These are phyloP conservation scores for Excoecaria cochinchinensis DNA, from an alignment of 345 rosid species.

Conservation along the genomic window DNA sequence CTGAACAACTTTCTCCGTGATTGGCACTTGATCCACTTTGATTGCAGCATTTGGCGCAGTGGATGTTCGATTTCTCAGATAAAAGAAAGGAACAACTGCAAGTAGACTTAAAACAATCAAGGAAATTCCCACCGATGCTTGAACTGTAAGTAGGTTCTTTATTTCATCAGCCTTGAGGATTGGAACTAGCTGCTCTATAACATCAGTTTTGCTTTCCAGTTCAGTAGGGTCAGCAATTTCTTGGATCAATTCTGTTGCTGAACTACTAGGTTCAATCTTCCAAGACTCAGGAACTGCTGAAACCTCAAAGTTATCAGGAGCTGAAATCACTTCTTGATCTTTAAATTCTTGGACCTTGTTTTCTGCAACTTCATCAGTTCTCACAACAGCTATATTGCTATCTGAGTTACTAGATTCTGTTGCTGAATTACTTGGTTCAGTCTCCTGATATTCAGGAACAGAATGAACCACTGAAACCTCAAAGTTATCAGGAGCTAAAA, in stretches of 20 bases:
- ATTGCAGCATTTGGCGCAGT: conserved; percentile 15
- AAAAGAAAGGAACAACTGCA: conserved; percentile 32
- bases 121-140: conserved; percentile 22
- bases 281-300: conserved; percentile 19
- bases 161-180: conserved; percentile 8
- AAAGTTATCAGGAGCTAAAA: conserved; percentile 18
- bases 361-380: neutral
- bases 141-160: conserved; percentile 12
- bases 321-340: conserved; percentile 16
- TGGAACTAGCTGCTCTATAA: conserved; percentile 1
- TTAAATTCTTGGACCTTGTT: neutral
- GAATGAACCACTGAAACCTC: conserved; percentile 21
- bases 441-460: conserved; percentile 21
- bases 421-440: neutral
- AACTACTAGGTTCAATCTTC: neutral
- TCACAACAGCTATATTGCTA: neutral
- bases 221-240: conserved; percentile 2
- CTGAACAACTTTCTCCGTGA: conserved; percentile 26
- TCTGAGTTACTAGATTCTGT: neutral
- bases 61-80: conserved; percentile 29
- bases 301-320: conserved; percentile 17
- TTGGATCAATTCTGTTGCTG: conserved; percentile 9
- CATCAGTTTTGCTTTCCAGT: neutral
- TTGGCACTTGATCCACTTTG: conserved; percentile 19
- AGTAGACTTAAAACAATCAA: conserved; percentile 38